These are phyloP conservation scores for Trichoderma atroviride DNA, from an alignment of 2,329 filamentous ascomycete genomes.

Conservation along the genomic window DNA sequence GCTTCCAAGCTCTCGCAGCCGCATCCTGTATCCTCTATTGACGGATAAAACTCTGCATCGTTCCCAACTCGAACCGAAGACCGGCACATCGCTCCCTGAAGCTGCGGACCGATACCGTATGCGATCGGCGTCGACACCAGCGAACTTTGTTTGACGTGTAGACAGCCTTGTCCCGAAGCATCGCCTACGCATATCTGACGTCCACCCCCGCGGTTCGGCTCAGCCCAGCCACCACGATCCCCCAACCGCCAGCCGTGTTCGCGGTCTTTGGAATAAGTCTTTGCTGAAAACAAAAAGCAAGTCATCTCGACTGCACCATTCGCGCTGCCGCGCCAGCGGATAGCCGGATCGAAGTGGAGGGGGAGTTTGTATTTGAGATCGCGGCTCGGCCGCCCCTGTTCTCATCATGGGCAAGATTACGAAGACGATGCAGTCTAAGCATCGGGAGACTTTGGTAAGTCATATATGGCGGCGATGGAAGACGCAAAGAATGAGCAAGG, in stretches of 20 bases:
- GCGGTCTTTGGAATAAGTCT: conserved; percentile 1
- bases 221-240: conserved; percentile 22
- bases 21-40: conserved; percentile 2
- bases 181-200: background rate
- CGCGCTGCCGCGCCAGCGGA: conserved; percentile 47
- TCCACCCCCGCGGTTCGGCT: conserved; percentile 7
- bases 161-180: background rate
- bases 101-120: background rate
- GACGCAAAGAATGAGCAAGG: background rate
- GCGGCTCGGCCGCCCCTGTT: conserved; percentile 62
- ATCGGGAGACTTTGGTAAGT: conserved; percentile 67
- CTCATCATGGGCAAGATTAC: conserved; percentile 70
- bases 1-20: conserved; percentile 22
- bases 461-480: background rate
- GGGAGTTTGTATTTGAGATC: conserved; percentile 51
- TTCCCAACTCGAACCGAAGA: background rate
- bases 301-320: conserved; percentile 39
- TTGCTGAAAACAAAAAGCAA: background rate
- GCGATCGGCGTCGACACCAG: conserved; percentile 2
- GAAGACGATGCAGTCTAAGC: conserved; percentile 67
- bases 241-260: background rate
- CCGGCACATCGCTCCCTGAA: background rate
- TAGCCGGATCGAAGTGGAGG: conserved; percentile 57
- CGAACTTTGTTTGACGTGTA: background rate
- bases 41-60: background rate